These are phyloP conservation scores for Lagenaria siceraria DNA, from an alignment of 306 rosid genomes.

Conservation along the genomic window DNA sequence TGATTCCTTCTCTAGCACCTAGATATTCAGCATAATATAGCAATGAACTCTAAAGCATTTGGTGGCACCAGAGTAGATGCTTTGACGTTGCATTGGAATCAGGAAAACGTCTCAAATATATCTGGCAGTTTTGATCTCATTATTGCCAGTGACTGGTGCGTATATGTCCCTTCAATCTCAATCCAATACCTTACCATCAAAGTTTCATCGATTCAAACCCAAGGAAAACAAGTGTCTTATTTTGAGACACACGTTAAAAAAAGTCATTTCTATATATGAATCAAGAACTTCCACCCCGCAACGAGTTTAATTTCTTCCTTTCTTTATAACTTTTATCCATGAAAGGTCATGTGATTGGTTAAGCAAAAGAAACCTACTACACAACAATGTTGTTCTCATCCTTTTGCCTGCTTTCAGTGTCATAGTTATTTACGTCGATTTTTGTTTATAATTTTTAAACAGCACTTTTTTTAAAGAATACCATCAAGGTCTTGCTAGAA, in stretches of 20 bases:
- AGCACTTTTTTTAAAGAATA: slow-evolving; percentile 82
- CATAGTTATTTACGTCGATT: not conserved
- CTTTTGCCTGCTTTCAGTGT: not conserved
- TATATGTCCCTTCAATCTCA: slow-evolving; percentile 8
- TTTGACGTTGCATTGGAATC: slow-evolving; percentile 79
- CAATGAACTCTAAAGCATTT: slow-evolving; percentile 58
- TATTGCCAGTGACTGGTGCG: slow-evolving; percentile 76
- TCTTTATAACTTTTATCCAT: not conserved
- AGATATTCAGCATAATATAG: slow-evolving; percentile 77
- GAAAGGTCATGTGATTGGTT: not conserved
- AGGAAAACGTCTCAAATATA: slow-evolving; percentile 32
- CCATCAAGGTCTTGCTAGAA: slow-evolving; percentile 56
- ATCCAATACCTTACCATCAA: not conserved
- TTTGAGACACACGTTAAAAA: not conserved
- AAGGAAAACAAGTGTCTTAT: not conserved
- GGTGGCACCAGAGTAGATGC: slow-evolving; percentile 63
- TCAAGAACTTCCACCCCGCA: not conserved
- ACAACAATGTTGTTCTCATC: not conserved
- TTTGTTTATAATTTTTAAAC: slow-evolving; percentile 23
- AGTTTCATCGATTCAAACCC: not conserved
- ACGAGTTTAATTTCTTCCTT: not conserved
- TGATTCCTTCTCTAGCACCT: slow-evolving; percentile 22
- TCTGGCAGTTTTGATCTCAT: slow-evolving; percentile 52
- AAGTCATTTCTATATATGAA: not conserved
- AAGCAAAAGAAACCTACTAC: not conserved